Conservation (phyloP, 2,329 filamentous ascomycete species). For the Fusarium nisikadoi region DNA sequence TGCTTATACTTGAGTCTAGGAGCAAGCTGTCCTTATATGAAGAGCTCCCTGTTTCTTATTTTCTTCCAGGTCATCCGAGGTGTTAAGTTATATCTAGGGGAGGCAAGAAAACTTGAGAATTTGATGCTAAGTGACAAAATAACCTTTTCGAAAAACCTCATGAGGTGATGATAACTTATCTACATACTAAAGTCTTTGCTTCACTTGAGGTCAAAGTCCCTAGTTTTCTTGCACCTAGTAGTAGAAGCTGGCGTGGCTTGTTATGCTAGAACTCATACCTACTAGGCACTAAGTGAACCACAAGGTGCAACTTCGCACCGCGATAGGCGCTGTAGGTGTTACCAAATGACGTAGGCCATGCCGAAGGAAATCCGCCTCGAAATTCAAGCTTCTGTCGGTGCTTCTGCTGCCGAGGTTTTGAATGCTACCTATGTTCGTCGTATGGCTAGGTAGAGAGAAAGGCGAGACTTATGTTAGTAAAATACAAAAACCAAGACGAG, state of each 20-base stretch:
- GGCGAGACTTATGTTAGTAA: background rate
- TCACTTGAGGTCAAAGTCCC: background rate
- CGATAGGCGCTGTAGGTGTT: constrained; percentile 35
- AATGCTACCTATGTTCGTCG: constrained; percentile 6
- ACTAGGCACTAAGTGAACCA: constrained; percentile 2
- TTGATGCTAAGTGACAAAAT: background rate
- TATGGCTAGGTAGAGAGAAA: background rate
- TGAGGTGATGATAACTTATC: background rate
- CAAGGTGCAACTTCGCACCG: constrained; percentile 27
- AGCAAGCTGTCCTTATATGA: background rate
- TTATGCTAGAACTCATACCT: background rate
- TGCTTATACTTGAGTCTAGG: background rate
- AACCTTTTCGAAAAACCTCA: background rate
- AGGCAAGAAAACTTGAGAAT: background rate
- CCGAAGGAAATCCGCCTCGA: constrained; percentile 19
- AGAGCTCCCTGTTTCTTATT: background rate
- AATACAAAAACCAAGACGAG: background rate
- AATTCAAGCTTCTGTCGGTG: constrained; percentile 27
- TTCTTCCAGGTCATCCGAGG: background rate
- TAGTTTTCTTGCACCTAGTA: background rate
- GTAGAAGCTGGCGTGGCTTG: background rate
- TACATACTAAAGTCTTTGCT: background rate
- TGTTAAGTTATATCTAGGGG: background rate
- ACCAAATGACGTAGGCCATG: constrained; percentile 43
- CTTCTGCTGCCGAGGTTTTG: background rate